Evolutionary conservation across 202 grass and related monocot species (phyloP), one percentile per base, ranked within the genome.

Genomic region (Setaria viridis): DNA sequence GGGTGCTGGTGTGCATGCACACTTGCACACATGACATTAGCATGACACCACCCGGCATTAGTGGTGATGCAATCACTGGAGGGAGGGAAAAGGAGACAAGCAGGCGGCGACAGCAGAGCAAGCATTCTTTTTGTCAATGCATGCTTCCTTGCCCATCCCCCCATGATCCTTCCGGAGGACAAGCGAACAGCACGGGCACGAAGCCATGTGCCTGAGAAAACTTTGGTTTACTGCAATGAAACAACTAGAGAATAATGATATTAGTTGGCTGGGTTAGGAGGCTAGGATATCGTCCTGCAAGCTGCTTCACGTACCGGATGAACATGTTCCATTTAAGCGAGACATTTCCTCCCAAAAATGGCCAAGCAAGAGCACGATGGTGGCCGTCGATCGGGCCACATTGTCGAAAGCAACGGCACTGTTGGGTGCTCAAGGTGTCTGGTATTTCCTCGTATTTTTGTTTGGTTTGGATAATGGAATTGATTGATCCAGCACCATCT

Each of bases 161-260:
- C 46, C 50, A 53, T 20, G 77, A 73, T 62, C 65, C 70, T 29
- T 69, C 39, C 8, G 6, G 49, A 59, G 63, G 42, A 62, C 53
- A 70, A 76, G n/a, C 79, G 9, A 83, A 37, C 71, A 76, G 17
- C 21, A 82, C 51, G 20, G 62, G 11, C 76, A 80, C 72, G 73
- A 82, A 80, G 21, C 69, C 86, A 83, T 83, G 80, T 82, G 85
- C 41, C 11, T 50, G 11, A 1, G 5, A 54, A 47, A 11, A 33
- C 25, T 56, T n/a, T 67, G 47, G 34, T 42, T 76, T 41, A 62
- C 17, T 19, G 62, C 67, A 55, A 49, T 37, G 46, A 72, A 29
- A 45, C 72, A 56, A 7, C 74, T 15, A 70, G 48, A 77, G 15
- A 77, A 62, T 39, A 49, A 53, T 57, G 13, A 47, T 33, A 49